Evolutionary conservation across 2,329 filamentous ascomycete species (phyloP).

Genomic region (Neodidymelliopsis sp.): DNA sequence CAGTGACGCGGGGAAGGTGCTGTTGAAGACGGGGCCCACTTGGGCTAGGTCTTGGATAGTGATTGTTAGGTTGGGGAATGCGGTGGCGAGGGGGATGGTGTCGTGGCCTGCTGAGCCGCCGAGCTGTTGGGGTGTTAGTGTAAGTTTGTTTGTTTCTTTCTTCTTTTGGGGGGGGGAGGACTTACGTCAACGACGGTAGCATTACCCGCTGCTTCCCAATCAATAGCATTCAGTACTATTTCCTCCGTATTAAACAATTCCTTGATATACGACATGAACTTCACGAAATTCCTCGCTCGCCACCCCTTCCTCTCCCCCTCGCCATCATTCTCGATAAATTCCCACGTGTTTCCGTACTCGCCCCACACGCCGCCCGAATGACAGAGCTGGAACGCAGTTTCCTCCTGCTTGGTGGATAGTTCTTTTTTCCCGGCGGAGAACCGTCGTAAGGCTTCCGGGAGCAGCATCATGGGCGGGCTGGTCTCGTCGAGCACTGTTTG

Average conservation of each 20-base stretch:
- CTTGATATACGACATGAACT: constrained; percentile 46
- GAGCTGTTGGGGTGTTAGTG: constrained; percentile 23
- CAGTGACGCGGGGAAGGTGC: constrained; percentile 32
- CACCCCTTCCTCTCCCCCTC: constrained; percentile 41
- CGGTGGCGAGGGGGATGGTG: constrained; percentile 35
- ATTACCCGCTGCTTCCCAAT: constrained; percentile 37
- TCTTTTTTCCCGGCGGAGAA: constrained; percentile 36
- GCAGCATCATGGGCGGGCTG: constrained; percentile 37
- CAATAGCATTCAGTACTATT: constrained; percentile 33
- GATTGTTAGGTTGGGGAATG: constrained; percentile 39
- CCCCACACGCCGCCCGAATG: constrained; percentile 38
- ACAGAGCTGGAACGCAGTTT: constrained; percentile 40
- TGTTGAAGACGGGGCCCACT: constrained; percentile 33
- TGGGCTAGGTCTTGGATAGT: constrained; percentile 43
- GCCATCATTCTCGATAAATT: constrained; percentile 45
- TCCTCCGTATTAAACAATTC: constrained; percentile 41
- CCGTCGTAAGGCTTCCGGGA: constrained; percentile 38
- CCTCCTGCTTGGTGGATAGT: constrained; percentile 31
- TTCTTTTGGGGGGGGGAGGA: not conserved
- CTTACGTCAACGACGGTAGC: constrained; percentile 40
- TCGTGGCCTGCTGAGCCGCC: constrained; percentile 44
- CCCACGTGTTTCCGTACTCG: constrained; percentile 32
- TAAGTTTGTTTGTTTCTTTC: too few species aligned
- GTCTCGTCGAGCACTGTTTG: constrained; percentile 35
- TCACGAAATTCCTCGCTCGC: constrained; percentile 40